Percentiles rank a stretch among this genome's conserved stretches.
Conservation (phyloP, 2,329 filamentous ascomycete genomes). For the Cladophialophora carrionii region DNA sequence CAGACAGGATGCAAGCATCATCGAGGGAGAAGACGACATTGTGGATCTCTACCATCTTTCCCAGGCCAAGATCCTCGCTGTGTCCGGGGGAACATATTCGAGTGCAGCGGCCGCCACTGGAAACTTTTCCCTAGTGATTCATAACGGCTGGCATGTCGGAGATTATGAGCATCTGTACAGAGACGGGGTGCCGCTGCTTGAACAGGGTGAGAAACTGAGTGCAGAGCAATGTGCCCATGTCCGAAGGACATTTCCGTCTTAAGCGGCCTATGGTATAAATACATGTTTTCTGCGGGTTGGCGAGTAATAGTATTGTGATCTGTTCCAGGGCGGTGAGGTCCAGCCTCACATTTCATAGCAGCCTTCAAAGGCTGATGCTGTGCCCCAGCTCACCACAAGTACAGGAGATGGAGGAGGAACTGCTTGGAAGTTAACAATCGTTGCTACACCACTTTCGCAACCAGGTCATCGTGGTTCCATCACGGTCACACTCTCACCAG, state of each 20-base stretch:
- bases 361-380: background rate
- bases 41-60: conserved; percentile 12
- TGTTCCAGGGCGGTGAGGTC: background rate
- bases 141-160: conserved; percentile 20
- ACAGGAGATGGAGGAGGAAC: background rate
- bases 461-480: background rate
- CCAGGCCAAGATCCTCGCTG: conserved; percentile 9
- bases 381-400: background rate
- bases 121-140: conserved; percentile 5
- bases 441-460: background rate
- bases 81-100: conserved; percentile 6
- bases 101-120: conserved; percentile 7
- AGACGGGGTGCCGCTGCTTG: conserved; percentile 7
- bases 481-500: background rate
- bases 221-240: background rate
- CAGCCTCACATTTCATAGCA: background rate
- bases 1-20: background rate
- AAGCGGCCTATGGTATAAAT: background rate
- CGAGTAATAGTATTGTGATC: background rate
- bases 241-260: background rate
- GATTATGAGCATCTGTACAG: conserved; percentile 6
- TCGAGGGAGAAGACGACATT: conserved; percentile 16
- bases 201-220: conserved; percentile 5
- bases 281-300: background rate
- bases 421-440: background rate